Evolutionary conservation across 176 grass and related monocot genomes (phyloP), one percentile per base, ranked within the genome.

Genomic region (Hyparrhenia diplandra): DNA sequence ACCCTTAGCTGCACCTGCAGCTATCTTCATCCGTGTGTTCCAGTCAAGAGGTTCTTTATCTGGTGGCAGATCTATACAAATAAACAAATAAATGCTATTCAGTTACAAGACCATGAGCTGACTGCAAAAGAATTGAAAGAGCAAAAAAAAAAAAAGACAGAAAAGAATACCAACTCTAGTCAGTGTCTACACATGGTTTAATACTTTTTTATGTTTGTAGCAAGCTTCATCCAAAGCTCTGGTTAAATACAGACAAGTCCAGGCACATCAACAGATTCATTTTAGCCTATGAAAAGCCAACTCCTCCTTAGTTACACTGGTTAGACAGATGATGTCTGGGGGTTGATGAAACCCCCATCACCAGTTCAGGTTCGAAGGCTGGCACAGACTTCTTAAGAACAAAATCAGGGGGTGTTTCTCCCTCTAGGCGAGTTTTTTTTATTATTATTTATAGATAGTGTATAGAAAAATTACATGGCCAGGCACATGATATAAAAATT

Each of bases 21-120:
- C 93, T 78, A 97, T 93, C 88, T 97, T 93, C 93, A 97, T 97
- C 77, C 93, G 88, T 57, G 83, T 91, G 43, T 91, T 97, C 93
- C 93, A 97, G 57, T 97, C 93, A 52, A 97, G 90, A 45, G 93
- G 80, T 82, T 93, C 85, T 80, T 93, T 93, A n/a, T 97, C 90
- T 79, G 88, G 90, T 78, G 93, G 85, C 74, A 93, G 13, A 84
- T 97, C 93, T 97, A 81, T 71, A 54, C 73, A 39, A 67, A 42
- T 42, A 42, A 64, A 80, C 17, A 20, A 35, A 85, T 69, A 49
- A 64, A 61, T 62, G 57, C 9, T 17, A 5, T 8, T 65, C 27
- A 79, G 45, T 69, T 28, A 80, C 8, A 21, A 30, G 78, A 32
- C 31, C 31, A 32, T 32, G 31, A 32, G 31, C 31, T 32, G 31